Conservation (phyloP, 441 rosid species). For the Gossypium schwendimanii region DNA sequence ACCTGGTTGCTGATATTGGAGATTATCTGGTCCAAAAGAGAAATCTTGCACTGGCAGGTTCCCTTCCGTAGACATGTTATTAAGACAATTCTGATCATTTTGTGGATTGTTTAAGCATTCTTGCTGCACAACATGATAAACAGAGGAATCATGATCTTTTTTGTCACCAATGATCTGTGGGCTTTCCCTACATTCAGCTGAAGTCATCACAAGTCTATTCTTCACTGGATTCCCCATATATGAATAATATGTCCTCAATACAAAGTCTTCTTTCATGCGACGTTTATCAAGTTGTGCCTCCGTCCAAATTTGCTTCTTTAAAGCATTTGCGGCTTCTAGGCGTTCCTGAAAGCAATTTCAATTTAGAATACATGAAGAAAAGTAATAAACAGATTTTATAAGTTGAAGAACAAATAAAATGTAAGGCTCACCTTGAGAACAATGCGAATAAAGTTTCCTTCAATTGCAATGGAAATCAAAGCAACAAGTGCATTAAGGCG, state of each 20-base stretch:
- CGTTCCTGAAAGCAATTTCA: slow-evolving; percentile 60
- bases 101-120: slow-evolving; percentile 41
- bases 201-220: slow-evolving; percentile 27
- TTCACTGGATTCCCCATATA: slow-evolving; percentile 41
- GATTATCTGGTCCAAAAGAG: slow-evolving; percentile 43
- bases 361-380: slow-evolving; percentile 22
- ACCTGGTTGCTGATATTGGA: slow-evolving; percentile 52
- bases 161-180: slow-evolving; percentile 39
- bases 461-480: slow-evolving; percentile 75
- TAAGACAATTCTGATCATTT: slow-evolving; percentile 31
- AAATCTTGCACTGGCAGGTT: slow-evolving; percentile 39
- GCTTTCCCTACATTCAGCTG: slow-evolving; percentile 44
- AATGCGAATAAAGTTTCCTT: slow-evolving; percentile 81
- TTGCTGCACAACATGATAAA: slow-evolving; percentile 27
- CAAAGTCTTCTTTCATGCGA: slow-evolving; percentile 67
- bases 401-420: slow-evolving; percentile 12
- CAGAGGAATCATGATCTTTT: slow-evolving; percentile 37
- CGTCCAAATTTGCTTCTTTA: slow-evolving; percentile 98
- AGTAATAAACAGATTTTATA: background rate
- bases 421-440: slow-evolving; percentile 70
- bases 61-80: slow-evolving; percentile 37
- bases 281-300: slow-evolving; percentile 90
- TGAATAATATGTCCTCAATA: slow-evolving; percentile 46
- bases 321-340: slow-evolving; percentile 90
- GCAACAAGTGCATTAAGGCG: slow-evolving; percentile 88